Evolutionary conservation across 805 yeast genomes (phyloP), one percentile per base, ranked within the genome.

Genomic region (Candida nemodendra): DNA sequence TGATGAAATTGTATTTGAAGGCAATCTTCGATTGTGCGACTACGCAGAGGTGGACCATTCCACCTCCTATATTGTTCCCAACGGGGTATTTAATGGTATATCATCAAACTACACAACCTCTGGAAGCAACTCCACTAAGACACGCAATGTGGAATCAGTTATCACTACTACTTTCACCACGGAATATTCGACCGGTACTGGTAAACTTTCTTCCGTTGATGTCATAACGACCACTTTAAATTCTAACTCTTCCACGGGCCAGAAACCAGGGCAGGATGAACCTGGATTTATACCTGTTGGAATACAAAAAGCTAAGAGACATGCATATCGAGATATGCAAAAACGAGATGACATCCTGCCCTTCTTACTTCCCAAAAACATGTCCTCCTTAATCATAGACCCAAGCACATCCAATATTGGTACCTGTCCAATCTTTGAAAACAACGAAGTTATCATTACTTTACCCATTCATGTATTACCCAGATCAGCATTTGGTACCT

Each of bases 11-110:
- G 51, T 73, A 6, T 48, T 61, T 9, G 65, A 64, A 41, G 67
- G 68, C 26, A 67, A 66, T 44, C 45, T 58, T 15, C 54, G 78
- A 15, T 58, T 76, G 27, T 76, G 81, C 53, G 64, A 64, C 17
- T 47, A 48, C 33, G 46, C 51, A 8, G 16, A 41, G 6, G 49
- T 53, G n/a, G 50, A 51, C 27, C 49, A 43, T 23, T 32, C 43
- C 11, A 42, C 51, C 3, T 24, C 34, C 12, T 48, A 47, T 31
- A 13, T 31, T 5, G 33, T 45, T 3, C 48, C 45, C 11, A 22
- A 31, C 6, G 51, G 50, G 4, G 50, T 48, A 2, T 48, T 48
- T 32, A 16, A 41, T 2, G 46, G 48, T 11, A 14, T 46, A 12
- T 27, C 36, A 8, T 29, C 38, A 8, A 33, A 27, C 9, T 29